Evolutionary conservation across 2,329 filamentous ascomycete genomes (phyloP).

Genomic region (Talaromyces verruculosus): DNA sequence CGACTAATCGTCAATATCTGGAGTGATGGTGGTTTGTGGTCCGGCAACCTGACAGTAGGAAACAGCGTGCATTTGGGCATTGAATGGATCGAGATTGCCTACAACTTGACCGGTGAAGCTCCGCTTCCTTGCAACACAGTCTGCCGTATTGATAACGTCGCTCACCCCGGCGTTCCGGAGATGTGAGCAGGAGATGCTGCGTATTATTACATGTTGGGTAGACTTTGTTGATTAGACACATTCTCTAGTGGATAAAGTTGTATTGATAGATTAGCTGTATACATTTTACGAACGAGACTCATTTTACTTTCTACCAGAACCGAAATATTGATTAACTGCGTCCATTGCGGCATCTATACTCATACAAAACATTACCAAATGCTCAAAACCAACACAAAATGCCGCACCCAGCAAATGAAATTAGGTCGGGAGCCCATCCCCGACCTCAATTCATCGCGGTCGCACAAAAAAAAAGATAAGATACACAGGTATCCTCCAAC

Average conservation of each 20-base stretch:
- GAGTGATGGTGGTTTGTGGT: conserved; percentile 46
- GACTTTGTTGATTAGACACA: neutral
- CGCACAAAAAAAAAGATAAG: neutral
- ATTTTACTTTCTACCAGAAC: neutral
- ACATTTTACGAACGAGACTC: neutral
- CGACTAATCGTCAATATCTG: conserved; percentile 44
- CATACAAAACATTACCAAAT: conserved; percentile 1
- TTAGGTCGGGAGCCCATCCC: neutral
- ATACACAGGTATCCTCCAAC: neutral
- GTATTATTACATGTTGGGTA: neutral
- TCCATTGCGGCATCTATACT: neutral
- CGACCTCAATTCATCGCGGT: neutral
- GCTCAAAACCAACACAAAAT: neutral
- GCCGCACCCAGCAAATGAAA: neutral
- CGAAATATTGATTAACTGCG: neutral
- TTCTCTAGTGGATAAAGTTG: neutral
- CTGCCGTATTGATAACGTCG: conserved; percentile 29
- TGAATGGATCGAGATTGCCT: conserved; percentile 45
- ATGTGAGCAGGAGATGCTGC: neutral
- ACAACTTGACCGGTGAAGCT: conserved; percentile 34
- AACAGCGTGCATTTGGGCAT: conserved; percentile 41
- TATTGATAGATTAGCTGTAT: conserved; percentile 3
- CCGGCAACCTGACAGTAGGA: conserved; percentile 41
- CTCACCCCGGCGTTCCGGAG: conserved; percentile 18
- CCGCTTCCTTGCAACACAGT: conserved; percentile 14